phyloP scores from a whole-genome alignment of 192 early-diverging fungal genomes.

The Geosiphon pyriformis region DNA sequence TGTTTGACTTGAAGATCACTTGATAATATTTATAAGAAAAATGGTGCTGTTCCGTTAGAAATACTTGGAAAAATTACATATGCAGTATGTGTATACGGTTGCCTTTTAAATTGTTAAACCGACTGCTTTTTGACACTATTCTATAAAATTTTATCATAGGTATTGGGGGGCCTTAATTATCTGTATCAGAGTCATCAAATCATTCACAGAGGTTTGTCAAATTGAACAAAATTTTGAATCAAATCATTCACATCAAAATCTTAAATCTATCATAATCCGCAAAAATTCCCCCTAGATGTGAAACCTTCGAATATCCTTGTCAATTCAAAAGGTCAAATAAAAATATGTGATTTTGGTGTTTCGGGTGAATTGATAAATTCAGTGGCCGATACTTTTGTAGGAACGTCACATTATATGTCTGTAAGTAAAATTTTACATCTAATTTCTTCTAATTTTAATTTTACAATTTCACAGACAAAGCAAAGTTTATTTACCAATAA shows the following conservation, averaged over 20 bases:
- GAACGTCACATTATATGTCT: slow-evolving; percentile 80
- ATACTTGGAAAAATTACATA: slow-evolving; percentile 79
- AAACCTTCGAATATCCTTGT: slow-evolving; percentile 87
- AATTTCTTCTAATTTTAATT: not conserved
- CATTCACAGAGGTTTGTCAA: slow-evolving; percentile 80
- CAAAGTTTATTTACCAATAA: not conserved
- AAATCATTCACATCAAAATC: no score
- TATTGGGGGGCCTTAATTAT: slow-evolving; percentile 73
- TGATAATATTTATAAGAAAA: slow-evolving; percentile 87
- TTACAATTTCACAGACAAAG: not conserved
- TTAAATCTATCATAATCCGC: no score
- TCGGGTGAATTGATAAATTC: slow-evolving; percentile 82
- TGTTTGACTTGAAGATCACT: slow-evolving; percentile 51
- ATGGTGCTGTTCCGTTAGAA: slow-evolving; percentile 84
- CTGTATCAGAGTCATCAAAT: slow-evolving; percentile 86
- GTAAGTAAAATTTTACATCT: slow-evolving; percentile 37
- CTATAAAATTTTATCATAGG: no score
- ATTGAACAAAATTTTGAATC: no score
- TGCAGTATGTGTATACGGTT: slow-evolving; percentile 47
- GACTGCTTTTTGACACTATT: not conserved
- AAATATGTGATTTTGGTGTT: slow-evolving; percentile 88
- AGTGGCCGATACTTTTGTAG: slow-evolving; percentile 81
- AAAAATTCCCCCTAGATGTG: slow-evolving; percentile 52
- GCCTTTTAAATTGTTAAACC: not conserved
- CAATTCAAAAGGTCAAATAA: slow-evolving; percentile 73